Conservation (phyloP, 441 rosid species). For the Erodium moschatum region DNA sequence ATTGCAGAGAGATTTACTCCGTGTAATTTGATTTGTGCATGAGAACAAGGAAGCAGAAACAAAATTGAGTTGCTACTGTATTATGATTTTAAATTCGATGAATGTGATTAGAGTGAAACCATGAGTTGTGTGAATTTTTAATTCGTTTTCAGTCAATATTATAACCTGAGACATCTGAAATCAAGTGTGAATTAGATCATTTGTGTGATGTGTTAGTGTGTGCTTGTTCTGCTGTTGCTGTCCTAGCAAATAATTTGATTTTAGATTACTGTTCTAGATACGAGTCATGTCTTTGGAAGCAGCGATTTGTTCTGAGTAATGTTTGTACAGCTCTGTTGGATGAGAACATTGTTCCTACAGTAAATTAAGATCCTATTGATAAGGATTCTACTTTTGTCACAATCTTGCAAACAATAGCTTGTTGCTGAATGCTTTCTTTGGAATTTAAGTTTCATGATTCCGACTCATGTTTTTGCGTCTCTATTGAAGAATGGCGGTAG, state of each 20-base stretch:
- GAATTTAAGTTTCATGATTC: not conserved
- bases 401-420: not conserved
- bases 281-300: not conserved
- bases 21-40: not conserved
- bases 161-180: not conserved
- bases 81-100: not conserved
- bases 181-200: not conserved
- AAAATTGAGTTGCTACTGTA: not conserved
- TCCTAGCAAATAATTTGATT: not conserved
- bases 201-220: not conserved
- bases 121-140: not conserved
- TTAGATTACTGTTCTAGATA: not conserved
- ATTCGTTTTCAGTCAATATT: not conserved
- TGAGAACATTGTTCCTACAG: not conserved
- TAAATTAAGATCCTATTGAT: not conserved
- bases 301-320: not conserved
- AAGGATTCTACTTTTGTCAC: not conserved
- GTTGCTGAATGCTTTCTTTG: not conserved
- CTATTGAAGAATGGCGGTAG: constrained; percentile 53
- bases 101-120: not conserved
- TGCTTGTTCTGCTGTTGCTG: not conserved
- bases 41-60: not conserved
- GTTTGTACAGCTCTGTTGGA: not conserved
- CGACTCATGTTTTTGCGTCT: constrained; percentile 9
- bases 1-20: not conserved